Conservation (phyloP, 2,329 filamentous ascomycete genomes). For the Claviceps sp. region DNA sequence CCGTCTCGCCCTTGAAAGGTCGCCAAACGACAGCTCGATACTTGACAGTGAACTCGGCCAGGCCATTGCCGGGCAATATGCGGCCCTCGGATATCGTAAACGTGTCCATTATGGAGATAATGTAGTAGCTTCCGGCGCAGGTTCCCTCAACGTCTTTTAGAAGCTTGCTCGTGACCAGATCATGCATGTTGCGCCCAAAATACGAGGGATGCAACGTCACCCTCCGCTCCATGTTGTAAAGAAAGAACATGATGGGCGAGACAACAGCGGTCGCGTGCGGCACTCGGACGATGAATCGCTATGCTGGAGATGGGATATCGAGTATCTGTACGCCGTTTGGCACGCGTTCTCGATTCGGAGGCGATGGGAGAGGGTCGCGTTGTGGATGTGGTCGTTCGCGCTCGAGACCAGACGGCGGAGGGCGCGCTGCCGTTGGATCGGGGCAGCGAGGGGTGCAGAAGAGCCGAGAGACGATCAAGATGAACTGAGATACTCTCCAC, state of each 20-base stretch:
- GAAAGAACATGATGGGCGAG: slow-evolving; percentile 72
- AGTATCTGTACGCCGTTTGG: background rate
- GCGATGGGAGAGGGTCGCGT: background rate
- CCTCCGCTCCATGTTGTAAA: slow-evolving; percentile 89
- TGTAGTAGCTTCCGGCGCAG: slow-evolving; percentile 91
- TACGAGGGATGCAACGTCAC: slow-evolving; percentile 94
- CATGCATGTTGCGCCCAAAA: slow-evolving; percentile 86
- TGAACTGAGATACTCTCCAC: slow-evolving; percentile 6
- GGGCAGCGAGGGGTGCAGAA: slow-evolving; percentile 6
- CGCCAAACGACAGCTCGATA: slow-evolving; percentile 96
- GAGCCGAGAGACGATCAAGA: slow-evolving; percentile 5
- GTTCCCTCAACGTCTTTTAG: slow-evolving; percentile 89
- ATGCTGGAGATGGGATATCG: background rate
- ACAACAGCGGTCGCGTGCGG: background rate
- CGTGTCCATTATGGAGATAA: slow-evolving; percentile 95
- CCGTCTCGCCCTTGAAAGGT: slow-evolving; percentile 95
- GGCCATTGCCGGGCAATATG: slow-evolving; percentile 79
- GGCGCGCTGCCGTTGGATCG: background rate
- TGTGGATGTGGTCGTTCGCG: background rate
- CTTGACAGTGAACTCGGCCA: slow-evolving; percentile 87
- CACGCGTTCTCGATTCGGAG: background rate
- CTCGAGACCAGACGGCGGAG: background rate
- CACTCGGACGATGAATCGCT: background rate
- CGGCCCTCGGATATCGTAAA: slow-evolving; percentile 89
- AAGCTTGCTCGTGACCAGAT: slow-evolving; percentile 79